Conservation (phyloP, 371 early-diverging fungal species). For the Rhizopus arrhizus region DNA sequence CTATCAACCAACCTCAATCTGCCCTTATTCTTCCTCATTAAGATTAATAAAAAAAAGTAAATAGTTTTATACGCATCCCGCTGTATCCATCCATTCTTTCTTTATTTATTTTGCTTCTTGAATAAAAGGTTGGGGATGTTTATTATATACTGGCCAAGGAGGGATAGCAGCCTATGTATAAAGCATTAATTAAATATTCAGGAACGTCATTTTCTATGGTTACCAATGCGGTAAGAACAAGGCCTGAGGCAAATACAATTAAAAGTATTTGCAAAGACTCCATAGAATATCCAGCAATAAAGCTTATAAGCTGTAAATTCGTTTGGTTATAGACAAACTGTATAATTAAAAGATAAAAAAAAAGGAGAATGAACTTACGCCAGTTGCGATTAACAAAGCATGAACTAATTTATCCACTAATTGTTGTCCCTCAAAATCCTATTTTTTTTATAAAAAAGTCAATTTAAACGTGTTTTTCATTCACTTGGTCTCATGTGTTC, state of each 20-base stretch:
- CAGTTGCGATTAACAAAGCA: slow-evolving; percentile 14
- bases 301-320: slow-evolving; percentile 15
- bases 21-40: not conserved
- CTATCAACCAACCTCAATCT: not conserved
- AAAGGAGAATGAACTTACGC: slow-evolving; percentile 14
- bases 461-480: not conserved
- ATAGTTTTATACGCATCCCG: not conserved
- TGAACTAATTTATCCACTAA: slow-evolving; percentile 17
- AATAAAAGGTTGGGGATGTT: slow-evolving; percentile 28
- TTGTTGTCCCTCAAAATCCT: slow-evolving; percentile 36
- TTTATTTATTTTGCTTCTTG: slow-evolving; percentile 15
- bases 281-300: slow-evolving; percentile 22
- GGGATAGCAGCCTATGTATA: slow-evolving; percentile 21
- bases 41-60: not conserved
- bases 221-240: slow-evolving; percentile 24
- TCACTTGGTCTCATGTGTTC: not conserved
- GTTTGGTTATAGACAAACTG: not conserved
- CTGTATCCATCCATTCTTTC: not conserved
- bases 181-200: slow-evolving; percentile 1
- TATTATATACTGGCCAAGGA: slow-evolving; percentile 34
- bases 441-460: not conserved
- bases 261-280: slow-evolving; percentile 19
- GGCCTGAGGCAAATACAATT: slow-evolving; percentile 17
- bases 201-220: not conserved
- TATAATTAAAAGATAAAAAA: not conserved